Evolutionary conservation across 768 basidiomycete genomes (phyloP).

Genomic region (Boletus subcaerulescens): DNA sequence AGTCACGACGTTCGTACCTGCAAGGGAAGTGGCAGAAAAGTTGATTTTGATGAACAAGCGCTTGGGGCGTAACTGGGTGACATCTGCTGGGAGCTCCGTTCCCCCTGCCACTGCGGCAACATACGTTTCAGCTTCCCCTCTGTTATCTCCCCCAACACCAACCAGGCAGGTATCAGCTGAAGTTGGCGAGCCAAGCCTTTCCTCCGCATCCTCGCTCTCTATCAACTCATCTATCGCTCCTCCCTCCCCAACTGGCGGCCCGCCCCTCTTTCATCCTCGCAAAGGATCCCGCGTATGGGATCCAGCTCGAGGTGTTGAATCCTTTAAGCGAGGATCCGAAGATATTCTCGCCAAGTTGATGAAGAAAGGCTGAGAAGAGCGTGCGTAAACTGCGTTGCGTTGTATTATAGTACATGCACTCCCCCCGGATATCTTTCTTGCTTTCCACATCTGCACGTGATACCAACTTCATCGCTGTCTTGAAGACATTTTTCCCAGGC

Average conservation of each 20-base stretch:
- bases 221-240: constrained; percentile 56
- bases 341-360: constrained; percentile 83
- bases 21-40: constrained; percentile 19
- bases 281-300: constrained; percentile 76
- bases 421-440: neutral
- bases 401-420: neutral
- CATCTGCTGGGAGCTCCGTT: constrained; percentile 5
- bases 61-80: constrained; percentile 20
- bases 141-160: constrained; percentile 4
- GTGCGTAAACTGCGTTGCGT: constrained; percentile 3
- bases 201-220: constrained; percentile 29
- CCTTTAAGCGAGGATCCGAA: constrained; percentile 85
- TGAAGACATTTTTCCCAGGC: neutral
- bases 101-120: neutral
- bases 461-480: neutral
- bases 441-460: neutral
- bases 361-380: constrained; percentile 72
- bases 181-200: constrained; percentile 3
- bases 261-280: constrained; percentile 29
- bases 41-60: constrained; percentile 20
- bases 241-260: constrained; percentile 45
- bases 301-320: constrained; percentile 78
- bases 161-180: constrained; percentile 6
- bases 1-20: constrained; percentile 35
- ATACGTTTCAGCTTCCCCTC: neutral